Evolutionary conservation across 148 eudicot genomes (phyloP).

Genomic region (Pouteria glomerata): DNA sequence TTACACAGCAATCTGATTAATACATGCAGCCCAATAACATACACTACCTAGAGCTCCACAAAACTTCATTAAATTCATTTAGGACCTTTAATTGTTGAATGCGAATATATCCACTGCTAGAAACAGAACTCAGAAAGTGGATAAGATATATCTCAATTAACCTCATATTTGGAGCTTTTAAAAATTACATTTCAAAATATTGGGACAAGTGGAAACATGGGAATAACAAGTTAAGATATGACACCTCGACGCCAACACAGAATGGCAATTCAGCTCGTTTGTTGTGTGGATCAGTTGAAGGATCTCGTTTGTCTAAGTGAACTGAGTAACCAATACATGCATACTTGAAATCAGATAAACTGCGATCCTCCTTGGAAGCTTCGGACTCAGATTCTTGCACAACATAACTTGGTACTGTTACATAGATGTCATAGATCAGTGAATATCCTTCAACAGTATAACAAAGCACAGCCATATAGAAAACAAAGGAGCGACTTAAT

Average conservation of each 20-base stretch:
- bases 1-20: not conserved
- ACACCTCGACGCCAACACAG: conserved; percentile 85
- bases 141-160: not conserved
- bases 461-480: not conserved
- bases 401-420: conserved; percentile 67
- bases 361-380: conserved; percentile 69
- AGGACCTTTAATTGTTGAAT: not conserved
- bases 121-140: too few relatives aligned
- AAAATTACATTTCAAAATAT: not conserved
- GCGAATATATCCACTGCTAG: too few relatives aligned
- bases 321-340: conserved; percentile 89
- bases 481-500: too few relatives aligned
- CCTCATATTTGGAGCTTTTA: not conserved
- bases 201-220: not conserved
- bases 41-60: not conserved
- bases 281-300: conserved; percentile 30
- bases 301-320: conserved; percentile 44
- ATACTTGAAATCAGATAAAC: conserved; percentile 79
- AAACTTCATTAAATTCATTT: too few relatives aligned
- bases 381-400: conserved; percentile 71
- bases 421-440: not conserved
- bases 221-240: too few relatives aligned
- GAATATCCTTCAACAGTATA: not conserved
- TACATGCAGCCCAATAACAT: too few relatives aligned
- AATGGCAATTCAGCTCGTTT: conserved; percentile 59